Base-by-base conservation (phyloP, 805 yeast species). In the Wickerhamiella occidentalis region DNA sequence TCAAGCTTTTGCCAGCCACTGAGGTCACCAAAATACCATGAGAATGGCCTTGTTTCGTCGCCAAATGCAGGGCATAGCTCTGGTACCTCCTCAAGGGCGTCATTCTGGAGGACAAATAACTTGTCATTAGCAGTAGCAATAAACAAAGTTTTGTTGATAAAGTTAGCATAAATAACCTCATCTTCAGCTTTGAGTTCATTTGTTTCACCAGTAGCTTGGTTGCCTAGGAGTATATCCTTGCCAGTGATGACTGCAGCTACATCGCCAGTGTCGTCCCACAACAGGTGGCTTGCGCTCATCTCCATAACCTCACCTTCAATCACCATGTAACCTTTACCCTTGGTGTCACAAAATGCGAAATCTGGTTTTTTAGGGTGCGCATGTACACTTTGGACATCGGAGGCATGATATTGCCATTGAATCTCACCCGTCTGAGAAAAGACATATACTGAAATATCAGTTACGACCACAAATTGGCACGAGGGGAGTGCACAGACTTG, bases 11-110 rank as follows among this genome's bases (percentile, higher is more conserved):
- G 50, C 53, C 53, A 55, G 13, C 30, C 26, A 1, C 37, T 30
- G 8, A 49, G 17, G 11, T 38, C 30, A 11, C 33, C 41, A 11
- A 37, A 6, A 41, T 51, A 55, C 57, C 58, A 58, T 11, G 45
- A 40, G 2, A 51, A 47, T 5, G 33, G 25, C 3, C 51, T 40
- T 4, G 29, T 12, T 0, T 40, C 46, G 40, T 55, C 52, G 29
- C 53, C 58, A 38, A 44, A 55, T 1, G 58, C 54, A 2, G 56
- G 51, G 25, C 56, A 53, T 1, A 54, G 54, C 5, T 55, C 59
- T 3, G 51, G 51, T 18, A 50, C 18, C 17, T 37, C 51, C 15
- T 11, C 23, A 25, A 21, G 19, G 13, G 41, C 48, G 2, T 40
- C 44, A 15, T 23, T 47, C 3, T 19, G 45, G 23, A 40, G 19